These are phyloP conservation scores for Dimargaris verticillata DNA, from an alignment of 192 early-diverging fungal genomes.

Conservation along the genomic window DNA sequence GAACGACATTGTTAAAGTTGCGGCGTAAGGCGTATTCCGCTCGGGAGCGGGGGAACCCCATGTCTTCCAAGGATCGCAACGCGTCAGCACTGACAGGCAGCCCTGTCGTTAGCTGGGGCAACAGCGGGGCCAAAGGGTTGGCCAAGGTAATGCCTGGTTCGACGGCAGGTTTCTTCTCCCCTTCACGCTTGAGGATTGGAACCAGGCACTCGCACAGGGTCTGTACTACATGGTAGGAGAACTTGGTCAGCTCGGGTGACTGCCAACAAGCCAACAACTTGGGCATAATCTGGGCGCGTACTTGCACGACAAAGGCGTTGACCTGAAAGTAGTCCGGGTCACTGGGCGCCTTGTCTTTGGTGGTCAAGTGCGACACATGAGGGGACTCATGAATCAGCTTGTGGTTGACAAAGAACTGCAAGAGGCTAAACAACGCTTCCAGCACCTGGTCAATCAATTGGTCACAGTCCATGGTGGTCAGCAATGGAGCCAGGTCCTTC, in stretches of 20 bases:
- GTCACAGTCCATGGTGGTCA: slow-evolving; percentile 10
- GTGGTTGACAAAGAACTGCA: slow-evolving; percentile 50
- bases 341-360: slow-evolving; percentile 36
- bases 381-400: slow-evolving; percentile 62
- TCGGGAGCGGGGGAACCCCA: slow-evolving; percentile 71
- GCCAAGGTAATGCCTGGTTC: slow-evolving; percentile 16
- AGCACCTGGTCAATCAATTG: slow-evolving; percentile 25
- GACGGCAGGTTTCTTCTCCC: slow-evolving; percentile 34
- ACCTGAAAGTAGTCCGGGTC: slow-evolving; percentile 52
- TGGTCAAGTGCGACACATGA: slow-evolving; percentile 32
- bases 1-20: slow-evolving; percentile 52
- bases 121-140: slow-evolving; percentile 1
- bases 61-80: slow-evolving; percentile 57
- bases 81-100: slow-evolving; percentile 38
- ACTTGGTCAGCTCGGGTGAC: slow-evolving; percentile 35
- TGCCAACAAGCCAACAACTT: slow-evolving; percentile 44
- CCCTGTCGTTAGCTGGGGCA: slow-evolving; percentile 19
- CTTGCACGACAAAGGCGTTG: slow-evolving; percentile 40
- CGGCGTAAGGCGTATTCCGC: slow-evolving; percentile 66
- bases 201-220: slow-evolving; percentile 40
- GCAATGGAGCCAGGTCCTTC: too few species aligned
- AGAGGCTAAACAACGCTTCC: slow-evolving; percentile 38
- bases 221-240: slow-evolving; percentile 34
- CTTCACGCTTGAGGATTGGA: slow-evolving; percentile 55
- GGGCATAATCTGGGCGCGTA: slow-evolving; percentile 44